Conservation (phyloP, 2,329 filamentous ascomycete species). For the Colletotrichum gloeosporioides region DNA sequence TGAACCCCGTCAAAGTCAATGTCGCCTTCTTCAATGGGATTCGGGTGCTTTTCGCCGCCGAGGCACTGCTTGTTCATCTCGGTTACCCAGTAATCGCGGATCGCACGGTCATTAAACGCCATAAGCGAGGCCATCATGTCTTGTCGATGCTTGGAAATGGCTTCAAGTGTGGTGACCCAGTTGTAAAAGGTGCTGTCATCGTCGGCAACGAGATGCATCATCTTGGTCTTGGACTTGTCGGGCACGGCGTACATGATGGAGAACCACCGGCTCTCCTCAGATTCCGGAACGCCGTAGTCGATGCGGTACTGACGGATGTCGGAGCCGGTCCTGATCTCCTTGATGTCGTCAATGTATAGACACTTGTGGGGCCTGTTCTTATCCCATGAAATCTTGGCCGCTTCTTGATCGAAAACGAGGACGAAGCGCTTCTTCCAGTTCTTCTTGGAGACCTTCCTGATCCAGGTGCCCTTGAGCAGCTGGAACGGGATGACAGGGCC, state of each 20-base stretch:
- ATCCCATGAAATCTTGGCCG: slow-evolving; percentile 90
- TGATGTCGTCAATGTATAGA: slow-evolving; percentile 94
- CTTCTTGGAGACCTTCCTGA: slow-evolving; percentile 88
- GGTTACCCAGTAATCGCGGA: slow-evolving; percentile 83
- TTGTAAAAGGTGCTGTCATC: slow-evolving; percentile 73
- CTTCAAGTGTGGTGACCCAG: slow-evolving; percentile 86
- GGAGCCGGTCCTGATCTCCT: slow-evolving; percentile 82
- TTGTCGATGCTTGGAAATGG: slow-evolving; percentile 84
- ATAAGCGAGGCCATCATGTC: slow-evolving; percentile 90
- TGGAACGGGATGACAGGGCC: slow-evolving; percentile 79
- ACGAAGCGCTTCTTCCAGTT: slow-evolving; percentile 73
- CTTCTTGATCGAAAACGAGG: slow-evolving; percentile 78
- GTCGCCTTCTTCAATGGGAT: slow-evolving; percentile 65
- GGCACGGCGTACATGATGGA: slow-evolving; percentile 87
- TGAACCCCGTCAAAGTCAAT: slow-evolving; percentile 82
- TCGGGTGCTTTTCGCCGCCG: slow-evolving; percentile 44
- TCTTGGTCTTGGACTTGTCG: slow-evolving; percentile 82
- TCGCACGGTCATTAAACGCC: slow-evolving; percentile 81
- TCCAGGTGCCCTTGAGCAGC: slow-evolving; percentile 77
- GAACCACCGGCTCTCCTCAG: slow-evolving; percentile 78
- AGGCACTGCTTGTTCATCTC: slow-evolving; percentile 77
- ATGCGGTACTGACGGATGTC: slow-evolving; percentile 90
- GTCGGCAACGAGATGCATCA: slow-evolving; percentile 85
- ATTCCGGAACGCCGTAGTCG: slow-evolving; percentile 75
- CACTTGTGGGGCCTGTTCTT: slow-evolving; percentile 77